Evolutionary conservation across 352 stramenopile genomes (phyloP).

Genomic region (Globisporangium viniferum): DNA sequence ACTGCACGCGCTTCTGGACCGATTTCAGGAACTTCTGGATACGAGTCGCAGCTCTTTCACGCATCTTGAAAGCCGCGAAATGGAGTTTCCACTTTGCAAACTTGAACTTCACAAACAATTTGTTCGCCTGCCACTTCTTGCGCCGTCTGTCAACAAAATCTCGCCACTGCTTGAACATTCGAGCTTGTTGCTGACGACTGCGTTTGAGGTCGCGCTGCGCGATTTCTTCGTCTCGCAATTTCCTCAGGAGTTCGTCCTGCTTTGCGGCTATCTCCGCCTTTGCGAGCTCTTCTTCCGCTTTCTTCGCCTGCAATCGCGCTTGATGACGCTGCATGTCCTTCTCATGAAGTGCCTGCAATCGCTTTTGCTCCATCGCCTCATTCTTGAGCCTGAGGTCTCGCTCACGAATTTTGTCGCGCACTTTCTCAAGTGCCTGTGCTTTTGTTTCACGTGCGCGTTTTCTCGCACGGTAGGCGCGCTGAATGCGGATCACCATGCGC

Average conservation of each 20-base stretch:
- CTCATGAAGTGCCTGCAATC: slow-evolving; percentile 46
- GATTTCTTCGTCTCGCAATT: slow-evolving; percentile 49
- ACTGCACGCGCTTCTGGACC: slow-evolving; percentile 15
- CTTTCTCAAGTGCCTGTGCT: slow-evolving; percentile 40
- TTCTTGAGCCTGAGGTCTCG: slow-evolving; percentile 48
- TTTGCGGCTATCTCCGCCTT: slow-evolving; percentile 35
- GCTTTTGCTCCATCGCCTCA: slow-evolving; percentile 52
- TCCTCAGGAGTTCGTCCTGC: slow-evolving; percentile 45
- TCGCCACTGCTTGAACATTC: slow-evolving; percentile 37
- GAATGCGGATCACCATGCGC: slow-evolving; percentile 69
- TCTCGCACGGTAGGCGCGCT: slow-evolving; percentile 61
- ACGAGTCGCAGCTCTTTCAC: slow-evolving; percentile 22
- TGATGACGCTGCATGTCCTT: slow-evolving; percentile 59
- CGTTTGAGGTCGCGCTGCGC: slow-evolving; percentile 27
- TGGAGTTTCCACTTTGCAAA: slow-evolving; percentile 57
- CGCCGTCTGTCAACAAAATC: slow-evolving; percentile 24
- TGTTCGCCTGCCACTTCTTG: slow-evolving; percentile 44
- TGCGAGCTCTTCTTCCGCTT: slow-evolving; percentile 39
- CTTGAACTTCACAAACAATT: slow-evolving; percentile 64
- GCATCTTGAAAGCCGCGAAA: slow-evolving; percentile 25
- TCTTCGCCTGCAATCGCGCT: slow-evolving; percentile 49
- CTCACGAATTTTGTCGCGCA: slow-evolving; percentile 47
- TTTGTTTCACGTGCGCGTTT: slow-evolving; percentile 37
- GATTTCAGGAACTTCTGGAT: slow-evolving; percentile 38
- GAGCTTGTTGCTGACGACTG: slow-evolving; percentile 21